Conservation (phyloP, 169 alveolate species). For the Pseudocohnilembus persalinus region DNA sequence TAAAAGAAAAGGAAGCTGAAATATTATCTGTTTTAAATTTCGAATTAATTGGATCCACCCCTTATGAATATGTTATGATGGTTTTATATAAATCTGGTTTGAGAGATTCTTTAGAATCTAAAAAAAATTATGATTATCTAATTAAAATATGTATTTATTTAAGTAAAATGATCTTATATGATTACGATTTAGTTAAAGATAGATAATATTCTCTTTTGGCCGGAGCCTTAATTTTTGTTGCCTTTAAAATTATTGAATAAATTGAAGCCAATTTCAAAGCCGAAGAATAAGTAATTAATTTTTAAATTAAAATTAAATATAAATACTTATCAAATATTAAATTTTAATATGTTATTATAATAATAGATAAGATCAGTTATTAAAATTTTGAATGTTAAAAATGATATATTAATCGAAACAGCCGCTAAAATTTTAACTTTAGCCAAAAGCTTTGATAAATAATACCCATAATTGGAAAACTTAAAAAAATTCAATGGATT, state of each 20-base stretch:
- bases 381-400: constrained; percentile 43
- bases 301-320: too few species aligned
- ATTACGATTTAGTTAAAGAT: constrained; percentile 52
- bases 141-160: constrained; percentile 60
- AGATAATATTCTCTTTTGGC: constrained; percentile 50
- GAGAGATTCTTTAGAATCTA: background rate
- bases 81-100: constrained; percentile 4
- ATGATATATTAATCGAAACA: constrained; percentile 40
- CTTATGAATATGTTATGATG: constrained; percentile 45
- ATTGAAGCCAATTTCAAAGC: constrained; percentile 53
- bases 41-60: constrained; percentile 51
- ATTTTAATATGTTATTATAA: constrained; percentile 45
- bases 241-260: constrained; percentile 42
- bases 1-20: constrained; percentile 64
- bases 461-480: constrained; percentile 40
- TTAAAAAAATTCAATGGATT: constrained; percentile 45
- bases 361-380: constrained; percentile 37
- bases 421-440: constrained; percentile 46
- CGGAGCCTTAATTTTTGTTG: constrained; percentile 58
- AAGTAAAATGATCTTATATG: constrained; percentile 67
- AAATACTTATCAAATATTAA: constrained; percentile 27
- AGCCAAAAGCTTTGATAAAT: constrained; percentile 54
- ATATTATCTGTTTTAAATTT: constrained; percentile 58
- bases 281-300: constrained; percentile 29
- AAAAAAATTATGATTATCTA: constrained; percentile 17